These are phyloP conservation scores for Fagopyrum homotropicum DNA, from an alignment of 148 eudicot genomes.

Conservation along the genomic window DNA sequence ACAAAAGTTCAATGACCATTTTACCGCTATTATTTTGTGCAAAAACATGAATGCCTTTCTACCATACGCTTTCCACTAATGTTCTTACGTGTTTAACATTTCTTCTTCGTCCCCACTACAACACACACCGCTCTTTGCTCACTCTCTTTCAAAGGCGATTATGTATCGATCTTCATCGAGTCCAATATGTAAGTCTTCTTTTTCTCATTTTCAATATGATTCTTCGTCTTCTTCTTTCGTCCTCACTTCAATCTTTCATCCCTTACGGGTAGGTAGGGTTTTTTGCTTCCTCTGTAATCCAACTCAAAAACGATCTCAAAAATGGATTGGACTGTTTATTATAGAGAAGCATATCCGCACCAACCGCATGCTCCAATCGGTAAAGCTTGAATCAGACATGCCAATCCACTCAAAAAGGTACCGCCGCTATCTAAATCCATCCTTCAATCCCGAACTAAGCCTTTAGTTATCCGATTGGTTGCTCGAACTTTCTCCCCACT, in stretches of 20 bases:
- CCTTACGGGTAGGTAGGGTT: conserved; percentile 18
- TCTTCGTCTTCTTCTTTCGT: no score
- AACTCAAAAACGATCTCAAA: neutral
- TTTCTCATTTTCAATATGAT: no score
- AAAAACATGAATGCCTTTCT: no score
- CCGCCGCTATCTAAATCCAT: conserved; percentile 28
- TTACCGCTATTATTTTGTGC: no score
- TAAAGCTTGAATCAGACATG: conserved; percentile 43
- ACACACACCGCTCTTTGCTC: neutral
- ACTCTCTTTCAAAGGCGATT: neutral
- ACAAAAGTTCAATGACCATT: no score
- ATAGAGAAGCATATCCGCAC: conserved; percentile 79
- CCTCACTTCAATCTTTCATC: neutral
- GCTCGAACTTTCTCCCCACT: conserved; percentile 19
- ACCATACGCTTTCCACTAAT: no score
- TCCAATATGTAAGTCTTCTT: no score
- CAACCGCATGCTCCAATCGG: conserved; percentile 60
- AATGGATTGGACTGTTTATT: conserved; percentile 72
- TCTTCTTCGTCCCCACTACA: conserved; percentile 6
- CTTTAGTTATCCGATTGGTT: conserved; percentile 44
- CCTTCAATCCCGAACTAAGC: conserved; percentile 44
- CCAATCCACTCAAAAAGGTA: conserved; percentile 17
- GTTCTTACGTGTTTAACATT: neutral
- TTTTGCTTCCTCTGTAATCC: conserved; percentile 1
- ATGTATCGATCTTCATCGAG: neutral